phyloP scores from a whole-genome alignment of 202 grass and related monocot species.

The Alloteropsis angusta region DNA sequence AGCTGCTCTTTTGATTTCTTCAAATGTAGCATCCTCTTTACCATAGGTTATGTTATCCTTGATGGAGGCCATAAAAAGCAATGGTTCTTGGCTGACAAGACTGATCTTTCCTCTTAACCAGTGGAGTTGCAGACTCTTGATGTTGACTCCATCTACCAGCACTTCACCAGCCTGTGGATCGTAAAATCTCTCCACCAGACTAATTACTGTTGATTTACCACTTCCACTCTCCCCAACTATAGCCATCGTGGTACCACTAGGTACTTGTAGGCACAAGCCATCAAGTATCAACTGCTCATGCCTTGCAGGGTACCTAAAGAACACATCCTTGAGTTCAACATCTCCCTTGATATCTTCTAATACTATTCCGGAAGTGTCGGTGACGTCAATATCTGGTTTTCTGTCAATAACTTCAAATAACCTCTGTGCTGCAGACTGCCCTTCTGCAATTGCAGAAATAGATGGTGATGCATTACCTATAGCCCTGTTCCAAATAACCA shows the following conservation, averaged over 20 bases:
- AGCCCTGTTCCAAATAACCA: conserved; percentile 44
- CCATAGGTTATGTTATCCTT: conserved; percentile 84
- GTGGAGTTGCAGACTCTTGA: conserved; percentile 60
- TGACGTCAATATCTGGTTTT: conserved; percentile 67
- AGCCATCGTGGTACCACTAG: conserved; percentile 71
- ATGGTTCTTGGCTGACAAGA: conserved; percentile 84
- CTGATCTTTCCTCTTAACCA: conserved; percentile 74
- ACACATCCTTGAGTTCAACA: conserved; percentile 67
- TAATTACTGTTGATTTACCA: conserved; percentile 82
- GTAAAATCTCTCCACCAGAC: conserved; percentile 76
- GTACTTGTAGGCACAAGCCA: conserved; percentile 50
- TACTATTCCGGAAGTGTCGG: conserved; percentile 36
- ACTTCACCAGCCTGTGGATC: conserved; percentile 79
- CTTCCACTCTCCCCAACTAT: conserved; percentile 92
- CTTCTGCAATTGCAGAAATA: conserved; percentile 64
- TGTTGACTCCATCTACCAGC: conserved; percentile 65
- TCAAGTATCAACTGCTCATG: conserved; percentile 67
- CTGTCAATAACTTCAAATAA: conserved; percentile 72
- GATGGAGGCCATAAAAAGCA: conserved; percentile 83
- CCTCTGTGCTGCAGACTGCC: conserved; percentile 67
- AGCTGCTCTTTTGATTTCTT: conserved; percentile 76
- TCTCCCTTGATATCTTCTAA: conserved; percentile 72
- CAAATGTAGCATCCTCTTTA: conserved; percentile 67
- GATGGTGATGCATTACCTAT: conserved; percentile 72
- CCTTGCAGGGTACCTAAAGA: conserved; percentile 78